Percentiles rank a stretch among this genome's conserved stretches.
phyloP scores from a whole-genome alignment of 2,329 filamentous ascomycete genomes.

The Capronia coronata region DNA sequence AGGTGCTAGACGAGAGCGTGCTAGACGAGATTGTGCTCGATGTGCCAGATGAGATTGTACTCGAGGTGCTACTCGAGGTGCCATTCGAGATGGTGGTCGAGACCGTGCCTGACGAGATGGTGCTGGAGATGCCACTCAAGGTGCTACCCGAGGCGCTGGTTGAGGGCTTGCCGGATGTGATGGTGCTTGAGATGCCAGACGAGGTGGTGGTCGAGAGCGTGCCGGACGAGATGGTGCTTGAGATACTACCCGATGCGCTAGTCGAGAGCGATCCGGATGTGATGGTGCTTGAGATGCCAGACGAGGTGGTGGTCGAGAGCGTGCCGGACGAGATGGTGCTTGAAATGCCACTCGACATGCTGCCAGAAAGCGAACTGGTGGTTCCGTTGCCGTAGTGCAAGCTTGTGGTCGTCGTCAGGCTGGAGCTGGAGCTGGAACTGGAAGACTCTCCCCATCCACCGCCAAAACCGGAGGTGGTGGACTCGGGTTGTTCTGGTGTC shows the following conservation, averaged over 20 bases:
- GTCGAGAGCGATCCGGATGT: background rate
- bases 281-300: background rate
- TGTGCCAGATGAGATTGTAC: background rate
- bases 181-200: background rate
- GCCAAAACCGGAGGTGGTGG: background rate
- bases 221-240: background rate
- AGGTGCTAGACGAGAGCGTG: too few species aligned
- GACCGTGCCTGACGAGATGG: background rate
- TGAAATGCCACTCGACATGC: background rate
- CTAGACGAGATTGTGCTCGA: background rate
- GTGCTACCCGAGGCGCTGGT: too few species aligned
- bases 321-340: background rate
- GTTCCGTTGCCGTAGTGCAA: background rate
- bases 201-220: background rate
- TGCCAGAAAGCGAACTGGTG: background rate
- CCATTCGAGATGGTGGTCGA: background rate
- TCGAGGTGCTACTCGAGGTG: background rate
- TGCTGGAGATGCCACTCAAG: background rate
- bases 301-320: background rate
- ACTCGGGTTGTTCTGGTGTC: background rate
- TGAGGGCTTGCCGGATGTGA: background rate
- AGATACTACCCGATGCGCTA: too few species aligned
- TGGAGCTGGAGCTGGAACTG: too few species aligned
- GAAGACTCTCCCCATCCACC: background rate
- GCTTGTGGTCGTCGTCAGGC: background rate